Percentiles rank a stretch among this genome's conserved stretches.
Conservation (phyloP, 805 yeast genomes). For the Lachancea waltii region DNA sequence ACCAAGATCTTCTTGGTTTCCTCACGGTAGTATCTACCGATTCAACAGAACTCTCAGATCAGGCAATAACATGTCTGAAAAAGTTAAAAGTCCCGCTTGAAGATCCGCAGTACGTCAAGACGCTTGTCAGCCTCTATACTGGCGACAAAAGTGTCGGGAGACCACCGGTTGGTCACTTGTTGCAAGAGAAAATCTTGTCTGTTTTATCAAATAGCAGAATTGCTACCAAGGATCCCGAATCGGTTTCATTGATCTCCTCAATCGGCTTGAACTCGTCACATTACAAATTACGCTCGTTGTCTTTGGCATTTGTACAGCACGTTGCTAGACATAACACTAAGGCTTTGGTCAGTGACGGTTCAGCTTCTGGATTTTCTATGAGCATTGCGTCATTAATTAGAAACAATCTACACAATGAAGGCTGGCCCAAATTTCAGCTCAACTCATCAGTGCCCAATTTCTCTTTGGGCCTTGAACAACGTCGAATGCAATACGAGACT, state of each 20-base stretch:
- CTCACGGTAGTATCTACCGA: constrained; percentile 62
- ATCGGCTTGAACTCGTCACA: constrained; percentile 52
- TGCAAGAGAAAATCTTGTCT: constrained; percentile 52
- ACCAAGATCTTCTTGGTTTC: constrained; percentile 38
- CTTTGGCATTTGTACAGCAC: constrained; percentile 62
- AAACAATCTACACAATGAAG: constrained; percentile 46
- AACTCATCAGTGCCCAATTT: constrained; percentile 32
- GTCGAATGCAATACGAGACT: constrained; percentile 70
- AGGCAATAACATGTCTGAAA: constrained; percentile 45
- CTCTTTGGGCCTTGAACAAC: constrained; percentile 38
- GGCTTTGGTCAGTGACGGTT: constrained; percentile 4
- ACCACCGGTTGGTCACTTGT: constrained; percentile 47
- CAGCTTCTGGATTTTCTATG: constrained; percentile 29
- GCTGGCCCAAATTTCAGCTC: constrained; percentile 50
- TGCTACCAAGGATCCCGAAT: constrained; percentile 38
- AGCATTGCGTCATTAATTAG: constrained; percentile 48
- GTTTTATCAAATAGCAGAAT: constrained; percentile 45
- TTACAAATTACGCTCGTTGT: constrained; percentile 47
- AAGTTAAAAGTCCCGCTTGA: constrained; percentile 50
- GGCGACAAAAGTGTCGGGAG: constrained; percentile 40
- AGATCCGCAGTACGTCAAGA: constrained; percentile 37
- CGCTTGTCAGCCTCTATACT: constrained; percentile 41
- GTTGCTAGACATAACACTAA: constrained; percentile 35
- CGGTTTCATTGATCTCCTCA: constrained; percentile 45
- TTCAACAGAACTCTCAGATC: constrained; percentile 45